Base-by-base conservation (phyloP, 139 green algal genomes). In the Zygnema circumcarinatum region DNA sequence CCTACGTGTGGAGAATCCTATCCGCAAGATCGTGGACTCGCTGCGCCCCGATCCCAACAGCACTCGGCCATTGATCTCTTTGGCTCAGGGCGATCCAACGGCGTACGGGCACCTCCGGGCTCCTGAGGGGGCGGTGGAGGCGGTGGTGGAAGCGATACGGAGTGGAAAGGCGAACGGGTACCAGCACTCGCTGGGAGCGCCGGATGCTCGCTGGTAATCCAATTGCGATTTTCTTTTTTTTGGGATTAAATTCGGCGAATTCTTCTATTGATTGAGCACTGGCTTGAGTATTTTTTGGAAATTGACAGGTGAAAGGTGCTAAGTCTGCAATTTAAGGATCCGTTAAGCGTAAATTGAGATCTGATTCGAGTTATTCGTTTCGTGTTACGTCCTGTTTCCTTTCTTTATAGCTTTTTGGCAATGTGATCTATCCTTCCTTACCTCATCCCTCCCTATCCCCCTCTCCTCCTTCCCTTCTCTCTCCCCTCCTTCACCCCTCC, bases 21-120 rank as follows among this genome's bases (percentile, higher is more conserved):
- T 86, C 53, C 80, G 80, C 80, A 86, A 80, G 32, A 81, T 86
- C 16, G 69, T 40, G 25, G 80, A 86, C 80, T 31, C n/a, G 42
- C 29, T 86, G 25, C 38, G n/a, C n/a, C 42, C 2, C 16, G 80
- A 80, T 1, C 80, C 54, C 32, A 35, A 25, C n/a, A n/a, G 31
- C 31, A 11, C 36, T 21, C 87, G 87, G 79, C 11, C 53, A n/a
- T 2, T 91, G 7, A 91, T 91, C 39, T 88, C 81, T 20, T 52
- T 88, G 47, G 81, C 81, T 0, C 81, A 88, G 56, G 90, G 90
- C 1, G 90, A 93, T 81, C 90, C 90, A 1, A 90, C 86, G n/a
- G 86, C 74, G 32, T 91, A 85, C 54, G 82, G 82, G 3, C 67
- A 88, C 22, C 67, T 88, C 32, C 31, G 79, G 21, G 73, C 87